These are phyloP conservation scores for Colletotrichum sp. DNA, from an alignment of 2,329 filamentous ascomycete species.

Conservation along the genomic window DNA sequence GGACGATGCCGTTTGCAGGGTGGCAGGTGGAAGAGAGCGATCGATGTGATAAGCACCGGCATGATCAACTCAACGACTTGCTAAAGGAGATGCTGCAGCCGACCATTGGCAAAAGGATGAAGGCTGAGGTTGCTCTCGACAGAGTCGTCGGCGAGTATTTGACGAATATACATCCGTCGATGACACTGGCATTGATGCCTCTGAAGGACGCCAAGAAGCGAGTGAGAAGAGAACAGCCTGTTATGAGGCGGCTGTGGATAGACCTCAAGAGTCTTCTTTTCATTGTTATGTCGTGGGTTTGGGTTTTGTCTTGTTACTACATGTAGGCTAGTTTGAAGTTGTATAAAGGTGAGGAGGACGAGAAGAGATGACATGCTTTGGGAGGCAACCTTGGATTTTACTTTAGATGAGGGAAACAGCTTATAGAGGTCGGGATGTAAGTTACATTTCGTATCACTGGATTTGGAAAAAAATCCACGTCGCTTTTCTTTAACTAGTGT, in stretches of 20 bases:
- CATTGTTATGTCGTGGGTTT: background rate
- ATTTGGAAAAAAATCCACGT: background rate
- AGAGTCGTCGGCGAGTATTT: too few relatives aligned
- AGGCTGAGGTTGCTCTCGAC: background rate
- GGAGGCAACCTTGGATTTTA: background rate
- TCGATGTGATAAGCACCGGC: background rate
- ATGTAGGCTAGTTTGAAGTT: background rate
- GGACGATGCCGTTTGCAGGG: too few relatives aligned
- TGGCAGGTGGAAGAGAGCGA: too few relatives aligned
- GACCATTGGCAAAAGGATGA: background rate
- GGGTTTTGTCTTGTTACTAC: background rate
- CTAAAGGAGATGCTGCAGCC: background rate
- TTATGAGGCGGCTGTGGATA: background rate
- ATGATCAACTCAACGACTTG: background rate
- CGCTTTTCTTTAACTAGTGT: too few relatives aligned
- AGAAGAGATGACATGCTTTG: background rate
- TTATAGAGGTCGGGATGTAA: background rate
- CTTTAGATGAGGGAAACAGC: background rate
- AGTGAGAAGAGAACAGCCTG: background rate
- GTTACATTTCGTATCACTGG: background rate
- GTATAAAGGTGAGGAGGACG: background rate
- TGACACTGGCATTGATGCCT: background rate
- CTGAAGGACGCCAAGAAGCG: background rate
- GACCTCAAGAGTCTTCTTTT: background rate
- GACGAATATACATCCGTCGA: too few relatives aligned